Conservation (phyloP, 2,329 filamentous ascomycete genomes). For the Talaromyces sp. region DNA sequence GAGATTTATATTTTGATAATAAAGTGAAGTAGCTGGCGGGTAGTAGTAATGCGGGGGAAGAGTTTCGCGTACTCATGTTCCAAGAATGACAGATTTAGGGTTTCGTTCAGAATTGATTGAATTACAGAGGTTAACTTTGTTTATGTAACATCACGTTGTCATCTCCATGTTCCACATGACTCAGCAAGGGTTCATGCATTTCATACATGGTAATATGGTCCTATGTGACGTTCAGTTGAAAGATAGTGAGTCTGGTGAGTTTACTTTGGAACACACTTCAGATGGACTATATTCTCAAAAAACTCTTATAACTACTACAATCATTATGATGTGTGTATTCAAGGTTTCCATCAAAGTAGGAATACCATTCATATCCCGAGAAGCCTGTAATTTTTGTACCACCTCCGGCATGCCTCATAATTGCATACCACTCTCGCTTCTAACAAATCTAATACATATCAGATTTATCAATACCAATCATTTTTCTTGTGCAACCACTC, state of each 20-base stretch:
- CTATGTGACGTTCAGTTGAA: background rate
- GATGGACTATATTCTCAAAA: background rate
- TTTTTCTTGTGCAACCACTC: too few relatives aligned
- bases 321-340: background rate
- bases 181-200: background rate
- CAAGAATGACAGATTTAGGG: background rate
- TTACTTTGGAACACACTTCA: background rate
- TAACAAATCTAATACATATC: too few relatives aligned
- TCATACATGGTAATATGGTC: background rate
- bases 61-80: too few relatives aligned
- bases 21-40: background rate
- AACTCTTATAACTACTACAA: background rate
- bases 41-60: too few relatives aligned
- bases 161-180: background rate
- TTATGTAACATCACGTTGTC: background rate
- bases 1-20: background rate
- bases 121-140: background rate
- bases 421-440: background rate
- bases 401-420: background rate
- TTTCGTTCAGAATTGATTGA: background rate
- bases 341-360: background rate
- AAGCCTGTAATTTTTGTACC: background rate
- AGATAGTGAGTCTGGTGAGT: background rate
- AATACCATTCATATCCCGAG: background rate
- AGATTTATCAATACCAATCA: too few relatives aligned